phyloP scores from a whole-genome alignment of 352 stramenopile species.

The Globisporangium barbulae region DNA sequence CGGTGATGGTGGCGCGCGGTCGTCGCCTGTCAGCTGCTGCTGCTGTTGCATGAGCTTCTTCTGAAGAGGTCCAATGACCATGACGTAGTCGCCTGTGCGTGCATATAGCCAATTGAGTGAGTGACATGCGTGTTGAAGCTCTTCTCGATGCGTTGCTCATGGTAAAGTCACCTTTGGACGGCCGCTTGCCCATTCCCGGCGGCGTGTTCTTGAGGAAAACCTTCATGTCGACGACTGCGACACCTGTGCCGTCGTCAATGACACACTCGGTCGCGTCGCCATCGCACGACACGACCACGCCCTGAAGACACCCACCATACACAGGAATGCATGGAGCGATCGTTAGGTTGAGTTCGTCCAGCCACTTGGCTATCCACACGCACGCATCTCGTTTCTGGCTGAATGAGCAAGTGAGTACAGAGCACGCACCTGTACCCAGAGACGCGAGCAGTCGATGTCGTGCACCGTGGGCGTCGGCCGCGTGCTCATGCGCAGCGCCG shows the following conservation, averaged over 20 bases:
- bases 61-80: conserved; percentile 71
- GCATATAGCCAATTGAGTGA: not conserved
- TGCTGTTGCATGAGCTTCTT: conserved; percentile 26
- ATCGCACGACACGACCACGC: conserved; percentile 44
- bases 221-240: conserved; percentile 55
- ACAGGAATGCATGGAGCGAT: not conserved
- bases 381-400: not conserved
- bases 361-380: not conserved
- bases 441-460: conserved; percentile 57
- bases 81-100: conserved; percentile 58
- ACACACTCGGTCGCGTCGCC: conserved; percentile 34
- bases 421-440: conserved; percentile 68
- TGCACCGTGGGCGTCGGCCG: conserved; percentile 46
- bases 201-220: conserved; percentile 65
- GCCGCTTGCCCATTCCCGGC: conserved; percentile 34
- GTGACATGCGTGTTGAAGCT: not conserved
- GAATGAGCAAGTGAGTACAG: not conserved
- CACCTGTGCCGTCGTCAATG: conserved; percentile 75
- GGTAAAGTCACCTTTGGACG: conserved; percentile 28
- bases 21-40: conserved; percentile 7
- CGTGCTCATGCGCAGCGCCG: conserved; percentile 31
- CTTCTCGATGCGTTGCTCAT: too few species aligned
- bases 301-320: conserved; percentile 19
- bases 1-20: conserved; percentile 1
- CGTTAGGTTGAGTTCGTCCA: too few species aligned